phyloP scores from a whole-genome alignment of 2,329 filamentous ascomycete species.

The Lizonia empirigonia region DNA sequence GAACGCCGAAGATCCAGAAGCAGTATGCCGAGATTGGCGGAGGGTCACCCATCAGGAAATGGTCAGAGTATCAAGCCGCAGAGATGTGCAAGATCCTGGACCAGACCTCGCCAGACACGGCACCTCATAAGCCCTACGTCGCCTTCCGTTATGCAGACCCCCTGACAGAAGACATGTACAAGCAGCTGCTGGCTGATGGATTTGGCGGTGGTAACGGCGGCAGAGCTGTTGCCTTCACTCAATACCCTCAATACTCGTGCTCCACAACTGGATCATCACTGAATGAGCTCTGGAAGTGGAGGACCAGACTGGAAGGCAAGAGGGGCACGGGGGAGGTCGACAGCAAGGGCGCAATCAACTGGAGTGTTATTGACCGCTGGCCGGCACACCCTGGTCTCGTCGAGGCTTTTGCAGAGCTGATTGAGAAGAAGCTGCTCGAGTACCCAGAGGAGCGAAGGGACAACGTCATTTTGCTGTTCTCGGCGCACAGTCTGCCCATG shows the following conservation, averaged over 20 bases:
- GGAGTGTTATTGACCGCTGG: conserved; percentile 99
- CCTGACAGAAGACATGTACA: conserved; percentile 92
- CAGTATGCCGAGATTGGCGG: conserved; percentile 96
- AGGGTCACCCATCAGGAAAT: conserved; percentile 96
- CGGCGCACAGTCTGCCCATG: conserved; percentile 96
- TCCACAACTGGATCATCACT: conserved; percentile 95
- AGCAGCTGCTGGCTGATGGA: conserved; percentile 79
- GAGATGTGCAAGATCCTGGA: conserved; percentile 99
- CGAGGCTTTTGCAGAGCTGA: conserved; percentile 90
- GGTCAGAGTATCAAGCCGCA: conserved; percentile 90
- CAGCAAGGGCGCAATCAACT: conserved; percentile 75
- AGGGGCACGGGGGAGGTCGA: conserved; percentile 58
- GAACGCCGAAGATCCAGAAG: conserved; percentile 95
- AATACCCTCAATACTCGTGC: conserved; percentile 98
- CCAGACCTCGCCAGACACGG: conserved; percentile 86
- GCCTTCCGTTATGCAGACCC: conserved; percentile 95
- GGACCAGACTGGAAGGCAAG: conserved; percentile 83
- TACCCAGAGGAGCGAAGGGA: conserved; percentile 83
- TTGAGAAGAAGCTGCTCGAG: conserved; percentile 80
- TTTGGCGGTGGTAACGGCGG: conserved; percentile 91
- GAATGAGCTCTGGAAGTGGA: conserved; percentile 98
- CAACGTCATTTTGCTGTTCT: conserved; percentile 86
- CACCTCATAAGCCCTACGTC: conserved; percentile 96
- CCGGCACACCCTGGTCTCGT: conserved; percentile 88
- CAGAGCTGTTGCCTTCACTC: conserved; percentile 93